phyloP scores from a whole-genome alignment of 176 grass and related monocot species.

The Cymbopogon citratus region DNA sequence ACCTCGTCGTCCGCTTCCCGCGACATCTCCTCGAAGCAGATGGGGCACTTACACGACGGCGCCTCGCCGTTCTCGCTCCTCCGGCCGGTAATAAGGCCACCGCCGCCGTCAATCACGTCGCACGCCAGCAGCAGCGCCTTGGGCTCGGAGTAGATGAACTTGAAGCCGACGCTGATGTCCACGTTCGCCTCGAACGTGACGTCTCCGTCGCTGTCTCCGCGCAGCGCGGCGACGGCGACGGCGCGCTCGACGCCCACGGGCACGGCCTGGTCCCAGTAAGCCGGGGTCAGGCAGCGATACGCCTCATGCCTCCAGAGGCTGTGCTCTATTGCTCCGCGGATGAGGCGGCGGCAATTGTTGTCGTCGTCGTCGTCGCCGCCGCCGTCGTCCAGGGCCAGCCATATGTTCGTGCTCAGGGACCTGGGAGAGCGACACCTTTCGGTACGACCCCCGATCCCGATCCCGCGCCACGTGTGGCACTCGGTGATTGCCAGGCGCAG shows the following conservation, averaged over 20 bases:
- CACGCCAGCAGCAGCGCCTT: background rate
- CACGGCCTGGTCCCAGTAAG: background rate
- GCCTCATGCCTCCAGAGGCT: background rate
- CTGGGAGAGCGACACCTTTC: background rate
- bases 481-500: background rate
- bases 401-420: background rate
- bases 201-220: too few relatives aligned
- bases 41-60: background rate
- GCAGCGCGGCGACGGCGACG: background rate
- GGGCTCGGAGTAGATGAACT: background rate
- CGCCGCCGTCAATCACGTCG: background rate
- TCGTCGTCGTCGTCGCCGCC: too few relatives aligned
- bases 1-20: background rate
- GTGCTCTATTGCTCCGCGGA: background rate
- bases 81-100: too few relatives aligned
- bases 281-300: background rate
- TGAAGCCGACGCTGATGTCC: background rate
- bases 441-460: background rate
- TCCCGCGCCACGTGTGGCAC: background rate
- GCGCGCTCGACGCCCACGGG: background rate
- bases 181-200: background rate
- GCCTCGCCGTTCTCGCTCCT: background rate
- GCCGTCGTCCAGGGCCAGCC: background rate
- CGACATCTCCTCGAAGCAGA: background rate
- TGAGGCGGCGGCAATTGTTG: background rate